These are phyloP conservation scores for Narthecium ossifragum DNA, from an alignment of 106 monocot genomes.

Conservation along the genomic window DNA sequence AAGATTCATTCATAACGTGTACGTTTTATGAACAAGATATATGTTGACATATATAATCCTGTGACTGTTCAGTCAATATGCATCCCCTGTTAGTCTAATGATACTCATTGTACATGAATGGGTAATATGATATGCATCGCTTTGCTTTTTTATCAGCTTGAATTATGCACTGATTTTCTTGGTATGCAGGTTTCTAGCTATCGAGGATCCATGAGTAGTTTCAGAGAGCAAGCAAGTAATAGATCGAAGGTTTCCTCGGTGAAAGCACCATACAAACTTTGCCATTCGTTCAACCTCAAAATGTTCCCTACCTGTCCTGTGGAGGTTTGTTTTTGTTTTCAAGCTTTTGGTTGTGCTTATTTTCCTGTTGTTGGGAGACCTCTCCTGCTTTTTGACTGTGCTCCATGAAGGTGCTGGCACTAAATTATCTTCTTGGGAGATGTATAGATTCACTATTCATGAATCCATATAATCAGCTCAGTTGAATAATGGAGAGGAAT, in stretches of 20 bases:
- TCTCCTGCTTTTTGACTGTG: too few relatives aligned
- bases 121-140: too few relatives aligned
- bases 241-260: slow-evolving; percentile 51
- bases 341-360: too few relatives aligned
- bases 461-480: too few relatives aligned
- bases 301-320: slow-evolving; percentile 64
- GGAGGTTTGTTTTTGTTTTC: slow-evolving; percentile 42
- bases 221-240: slow-evolving; percentile 90
- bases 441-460: too few relatives aligned
- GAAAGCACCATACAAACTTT: slow-evolving; percentile 62
- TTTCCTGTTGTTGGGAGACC: too few relatives aligned
- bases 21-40: not conserved
- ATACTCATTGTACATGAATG: too few relatives aligned
- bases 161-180: not conserved
- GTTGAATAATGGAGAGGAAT: too few relatives aligned
- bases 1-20: not conserved
- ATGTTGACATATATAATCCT: not conserved
- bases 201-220: slow-evolving; percentile 90
- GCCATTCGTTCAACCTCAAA: slow-evolving; percentile 63
- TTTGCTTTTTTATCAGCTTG: not conserved
- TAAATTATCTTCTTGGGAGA: too few relatives aligned
- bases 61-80: not conserved
- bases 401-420: too few relatives aligned
- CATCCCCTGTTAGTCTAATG: too few relatives aligned
- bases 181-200: slow-evolving; percentile 82